Evolutionary conservation across 805 yeast species (phyloP), one percentile per base, ranked within the genome.

Genomic region (Wickerhamomyces mucosus): DNA sequence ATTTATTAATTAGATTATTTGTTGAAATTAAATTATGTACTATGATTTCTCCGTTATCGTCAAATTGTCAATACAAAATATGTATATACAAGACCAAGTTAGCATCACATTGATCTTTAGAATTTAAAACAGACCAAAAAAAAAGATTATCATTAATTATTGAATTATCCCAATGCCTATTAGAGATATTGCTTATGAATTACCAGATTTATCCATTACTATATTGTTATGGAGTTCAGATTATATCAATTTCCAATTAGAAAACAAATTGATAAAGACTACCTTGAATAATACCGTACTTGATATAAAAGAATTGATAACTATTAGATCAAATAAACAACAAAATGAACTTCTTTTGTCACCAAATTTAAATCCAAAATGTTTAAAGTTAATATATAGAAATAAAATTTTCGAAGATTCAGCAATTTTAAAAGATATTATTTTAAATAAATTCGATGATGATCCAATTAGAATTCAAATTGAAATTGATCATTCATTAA

Each of bases 281-380:
- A 48, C 52, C 0, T 24, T 48, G 15, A 46, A 44, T 10, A 50
- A 48, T 28, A 47, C 52, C 1, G 38, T 50, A 1, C 40, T 37
- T 25, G 55, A 50, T 26, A 13, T 50, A 9, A 41, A 45, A 16
- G 52, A 50, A 26, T 34, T 41, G 5, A 33, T 50, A 5, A 26
- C 43, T 8, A 29, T 35, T 9, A 31, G 52, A 13, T 46, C 52
- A 4, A 19, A 22, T 7, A 28, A 30, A 2, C 30, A 18, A 4
- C 41, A 39, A 3, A 46, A 45, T 1, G 16, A 23, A 13, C 21
- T 8, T 8, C 21, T 19, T 19, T 23, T 10, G 6, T 8, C 8
- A 8, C 5, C 5, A 8, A 21, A 21, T 1, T 30, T 48, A 22
- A 44, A 38, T 17, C 46, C 53, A 11, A 15, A 35, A 11, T 27